Percentiles rank a stretch among this genome's conserved stretches.
Evolutionary conservation across 306 rosid species (phyloP).

Genomic region (Senna tora): DNA sequence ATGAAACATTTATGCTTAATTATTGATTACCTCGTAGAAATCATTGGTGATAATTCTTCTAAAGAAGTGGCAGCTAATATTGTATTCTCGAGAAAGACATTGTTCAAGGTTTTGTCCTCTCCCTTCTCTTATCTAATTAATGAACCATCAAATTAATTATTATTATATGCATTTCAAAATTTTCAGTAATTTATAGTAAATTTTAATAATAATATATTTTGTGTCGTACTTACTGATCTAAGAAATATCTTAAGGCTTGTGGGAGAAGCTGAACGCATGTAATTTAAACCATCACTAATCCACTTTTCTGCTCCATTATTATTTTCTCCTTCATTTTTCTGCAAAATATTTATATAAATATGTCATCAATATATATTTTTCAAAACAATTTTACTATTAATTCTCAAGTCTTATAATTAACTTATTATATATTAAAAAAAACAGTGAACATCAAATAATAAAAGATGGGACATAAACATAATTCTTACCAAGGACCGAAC

Average conservation of each 20-base stretch:
- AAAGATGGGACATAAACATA: too few species aligned
- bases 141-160: not conserved
- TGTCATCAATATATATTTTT: not conserved
- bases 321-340: slow-evolving; percentile 39
- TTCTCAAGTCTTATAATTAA: not conserved
- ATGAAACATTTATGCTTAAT: too few species aligned
- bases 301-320: slow-evolving; percentile 37
- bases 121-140: slow-evolving; percentile 34
- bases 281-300: slow-evolving; percentile 17
- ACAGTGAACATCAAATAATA: not conserved
- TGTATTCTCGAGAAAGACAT: slow-evolving; percentile 31
- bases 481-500: slow-evolving; percentile 41
- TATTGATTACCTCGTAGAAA: slow-evolving; percentile 34
- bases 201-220: not conserved
- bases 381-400: not conserved
- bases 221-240: slow-evolving; percentile 33
- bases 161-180: not conserved
- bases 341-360: not conserved
- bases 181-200: too few species aligned
- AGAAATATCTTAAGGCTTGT: slow-evolving; percentile 24
- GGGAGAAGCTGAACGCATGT: slow-evolving; percentile 30
- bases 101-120: slow-evolving; percentile 27
- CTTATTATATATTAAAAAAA: not conserved
- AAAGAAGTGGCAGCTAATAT: not conserved
- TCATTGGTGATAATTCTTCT: slow-evolving; percentile 25